Conservation (phyloP, 495 filamentous ascomycete genomes). For the Friedmanniomyces simplex region DNA sequence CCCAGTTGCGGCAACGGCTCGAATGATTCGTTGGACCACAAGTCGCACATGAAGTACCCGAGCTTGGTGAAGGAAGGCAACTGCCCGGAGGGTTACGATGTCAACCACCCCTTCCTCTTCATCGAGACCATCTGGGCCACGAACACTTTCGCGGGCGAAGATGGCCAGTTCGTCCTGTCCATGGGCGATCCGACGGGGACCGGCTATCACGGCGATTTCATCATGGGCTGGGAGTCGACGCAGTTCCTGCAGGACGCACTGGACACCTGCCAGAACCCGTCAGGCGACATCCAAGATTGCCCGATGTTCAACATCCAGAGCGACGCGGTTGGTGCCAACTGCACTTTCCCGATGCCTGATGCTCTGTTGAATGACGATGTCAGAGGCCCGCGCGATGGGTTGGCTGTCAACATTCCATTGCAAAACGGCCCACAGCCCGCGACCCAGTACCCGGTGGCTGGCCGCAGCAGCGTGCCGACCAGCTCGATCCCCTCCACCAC, state of each 20-base stretch:
- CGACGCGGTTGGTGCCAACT: slow-evolving; percentile 33
- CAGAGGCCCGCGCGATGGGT: slow-evolving; percentile 30
- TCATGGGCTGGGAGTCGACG: slow-evolving; percentile 60
- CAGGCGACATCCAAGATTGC: slow-evolving; percentile 47
- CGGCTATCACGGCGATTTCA: slow-evolving; percentile 81
- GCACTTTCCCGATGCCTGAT: slow-evolving; percentile 39
- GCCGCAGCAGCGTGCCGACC: slow-evolving; percentile 2
- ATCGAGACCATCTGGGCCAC: slow-evolving; percentile 86
- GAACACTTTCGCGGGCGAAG: slow-evolving; percentile 50
- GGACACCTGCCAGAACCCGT: slow-evolving; percentile 38
- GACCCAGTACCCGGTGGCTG: slow-evolving; percentile 10
- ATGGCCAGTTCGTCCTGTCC: slow-evolving; percentile 67
- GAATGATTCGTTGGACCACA: slow-evolving; percentile 44
- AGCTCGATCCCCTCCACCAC: not conserved
- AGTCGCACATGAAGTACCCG: slow-evolving; percentile 51
- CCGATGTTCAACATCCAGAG: slow-evolving; percentile 47
- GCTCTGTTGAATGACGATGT: slow-evolving; percentile 32
- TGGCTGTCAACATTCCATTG: slow-evolving; percentile 46
- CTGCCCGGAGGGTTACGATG: slow-evolving; percentile 65
- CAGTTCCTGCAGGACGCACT: slow-evolving; percentile 50
- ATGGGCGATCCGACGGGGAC: slow-evolving; percentile 76
- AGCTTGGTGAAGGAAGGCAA: slow-evolving; percentile 56
- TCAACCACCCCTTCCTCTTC: slow-evolving; percentile 62
- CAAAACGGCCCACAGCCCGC: slow-evolving; percentile 12
- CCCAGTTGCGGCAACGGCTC: slow-evolving; percentile 41